Percentiles rank a stretch among this genome's conserved stretches.
Evolutionary conservation across 306 rosid species (phyloP).

Genomic region (Vigna reflexopilosa): DNA sequence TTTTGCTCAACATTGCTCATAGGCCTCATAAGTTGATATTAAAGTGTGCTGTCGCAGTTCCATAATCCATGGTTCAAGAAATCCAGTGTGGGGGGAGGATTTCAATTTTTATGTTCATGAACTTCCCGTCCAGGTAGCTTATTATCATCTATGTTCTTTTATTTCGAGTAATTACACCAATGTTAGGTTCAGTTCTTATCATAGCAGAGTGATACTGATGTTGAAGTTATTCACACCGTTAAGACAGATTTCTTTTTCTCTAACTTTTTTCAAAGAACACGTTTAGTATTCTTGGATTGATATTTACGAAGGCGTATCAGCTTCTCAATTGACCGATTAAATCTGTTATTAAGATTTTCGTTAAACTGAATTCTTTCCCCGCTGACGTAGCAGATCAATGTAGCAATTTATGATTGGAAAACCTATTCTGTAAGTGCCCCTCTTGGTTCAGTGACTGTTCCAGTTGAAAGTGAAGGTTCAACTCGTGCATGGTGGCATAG

Average conservation of each 20-base stretch:
- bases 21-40: constrained; percentile 40
- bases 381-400: constrained; percentile 73
- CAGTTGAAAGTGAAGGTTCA: constrained; percentile 85
- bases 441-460: constrained; percentile 93
- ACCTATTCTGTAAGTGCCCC: constrained; percentile 85
- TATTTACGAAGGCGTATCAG: constrained; percentile 25
- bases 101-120: constrained; percentile 91
- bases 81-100: constrained; percentile 99
- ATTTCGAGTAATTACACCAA: constrained; percentile 24
- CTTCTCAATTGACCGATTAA: constrained; percentile 44
- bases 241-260: not conserved
- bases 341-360: constrained; percentile 51
- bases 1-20: constrained; percentile 23
- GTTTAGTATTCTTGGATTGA: constrained; percentile 16
- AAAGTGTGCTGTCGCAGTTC: constrained; percentile 70
- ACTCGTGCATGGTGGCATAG: constrained; percentile 85
- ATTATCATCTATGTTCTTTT: constrained; percentile 26
- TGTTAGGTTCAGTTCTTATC: constrained; percentile 37
- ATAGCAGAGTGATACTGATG: constrained; percentile 8
- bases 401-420: constrained; percentile 96
- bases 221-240: constrained; percentile 32
- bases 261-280: constrained; percentile 8
- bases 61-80: constrained; percentile 97
- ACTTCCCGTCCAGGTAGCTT: constrained; percentile 90
- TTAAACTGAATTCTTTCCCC: constrained; percentile 57